Evolutionary conservation across 2,329 filamentous ascomycete genomes (phyloP).

Genomic region (Hymenoscyphus repandus): DNA sequence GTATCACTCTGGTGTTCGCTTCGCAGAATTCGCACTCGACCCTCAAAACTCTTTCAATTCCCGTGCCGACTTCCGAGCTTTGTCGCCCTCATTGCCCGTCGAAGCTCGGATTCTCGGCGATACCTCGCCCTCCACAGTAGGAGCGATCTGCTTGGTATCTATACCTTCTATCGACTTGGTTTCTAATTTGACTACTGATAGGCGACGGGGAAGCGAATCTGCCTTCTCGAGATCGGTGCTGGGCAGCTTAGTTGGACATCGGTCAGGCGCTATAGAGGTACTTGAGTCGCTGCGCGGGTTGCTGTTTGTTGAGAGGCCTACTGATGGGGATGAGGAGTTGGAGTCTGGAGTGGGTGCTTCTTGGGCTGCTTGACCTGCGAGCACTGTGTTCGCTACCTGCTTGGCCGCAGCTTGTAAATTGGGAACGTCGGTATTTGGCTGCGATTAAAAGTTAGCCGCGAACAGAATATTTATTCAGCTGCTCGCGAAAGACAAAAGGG

Average conservation of each 20-base stretch:
- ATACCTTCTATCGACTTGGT: not conserved
- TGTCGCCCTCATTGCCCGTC: not conserved
- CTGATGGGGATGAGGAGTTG: not conserved
- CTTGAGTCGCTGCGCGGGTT: not conserved
- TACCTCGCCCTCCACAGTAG: not conserved
- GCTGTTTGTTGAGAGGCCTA: not conserved
- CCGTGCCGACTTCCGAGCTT: not conserved
- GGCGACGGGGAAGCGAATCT: not conserved
- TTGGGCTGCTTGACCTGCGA: constrained; percentile 12
- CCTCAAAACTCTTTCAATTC: not conserved
- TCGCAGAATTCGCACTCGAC: not conserved
- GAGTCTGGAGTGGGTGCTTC: not conserved
- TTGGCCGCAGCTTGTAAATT: constrained; percentile 25
- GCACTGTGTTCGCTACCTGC: constrained; percentile 20
- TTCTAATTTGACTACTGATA: not conserved
- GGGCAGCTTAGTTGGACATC: not conserved
- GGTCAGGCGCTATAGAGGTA: not conserved
- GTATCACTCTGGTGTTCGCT: not conserved
- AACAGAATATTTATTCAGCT: not conserved
- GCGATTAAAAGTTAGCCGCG: not conserved
- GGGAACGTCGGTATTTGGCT: constrained; percentile 21
- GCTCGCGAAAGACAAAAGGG: too few species aligned
- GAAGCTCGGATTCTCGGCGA: not conserved
- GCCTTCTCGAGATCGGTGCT: not conserved
- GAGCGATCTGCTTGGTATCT: not conserved